Percentiles rank a stretch among this genome's conserved stretches.
These are phyloP conservation scores for Ogataea paradorogensis DNA, from an alignment of 805 yeast genomes.

Conservation along the genomic window DNA sequence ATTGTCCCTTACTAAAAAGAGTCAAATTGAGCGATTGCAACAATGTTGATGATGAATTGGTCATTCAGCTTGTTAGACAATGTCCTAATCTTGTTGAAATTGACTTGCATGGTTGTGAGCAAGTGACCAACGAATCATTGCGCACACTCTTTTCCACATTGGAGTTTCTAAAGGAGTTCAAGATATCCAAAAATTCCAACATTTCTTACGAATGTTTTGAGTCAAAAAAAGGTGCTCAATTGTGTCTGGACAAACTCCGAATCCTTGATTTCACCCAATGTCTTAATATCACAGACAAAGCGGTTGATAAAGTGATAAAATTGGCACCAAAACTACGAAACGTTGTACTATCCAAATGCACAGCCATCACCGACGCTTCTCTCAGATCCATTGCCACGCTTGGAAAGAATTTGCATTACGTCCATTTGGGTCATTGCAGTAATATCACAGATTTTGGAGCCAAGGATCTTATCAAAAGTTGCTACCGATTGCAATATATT, in stretches of 20 bases:
- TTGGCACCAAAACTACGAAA: slow-evolving; percentile 85
- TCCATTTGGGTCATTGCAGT: slow-evolving; percentile 92
- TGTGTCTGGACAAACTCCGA: slow-evolving; percentile 62
- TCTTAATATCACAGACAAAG: slow-evolving; percentile 71
- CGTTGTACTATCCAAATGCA: slow-evolving; percentile 86
- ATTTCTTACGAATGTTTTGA: slow-evolving; percentile 66
- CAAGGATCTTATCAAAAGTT: slow-evolving; percentile 63
- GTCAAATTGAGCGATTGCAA: slow-evolving; percentile 75
- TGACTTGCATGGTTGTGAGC: slow-evolving; percentile 80
- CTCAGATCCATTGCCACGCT: slow-evolving; percentile 66
- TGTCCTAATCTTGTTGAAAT: slow-evolving; percentile 86
- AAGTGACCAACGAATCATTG: slow-evolving; percentile 64
- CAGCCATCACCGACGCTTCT: slow-evolving; percentile 79
- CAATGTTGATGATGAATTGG: slow-evolving; percentile 60
- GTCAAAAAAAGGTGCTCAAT: slow-evolving; percentile 26
- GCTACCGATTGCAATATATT: slow-evolving; percentile 85
- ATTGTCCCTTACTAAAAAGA: slow-evolving; percentile 76
- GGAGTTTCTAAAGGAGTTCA: slow-evolving; percentile 77
- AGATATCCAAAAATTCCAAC: slow-evolving; percentile 69
- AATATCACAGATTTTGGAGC: slow-evolving; percentile 90
- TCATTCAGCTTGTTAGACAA: slow-evolving; percentile 57
- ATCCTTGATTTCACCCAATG: slow-evolving; percentile 85
- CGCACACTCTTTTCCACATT: slow-evolving; percentile 55
- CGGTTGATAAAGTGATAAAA: slow-evolving; percentile 66
- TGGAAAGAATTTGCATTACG: slow-evolving; percentile 78